These are phyloP conservation scores for Cordyceps tenuipes DNA, from an alignment of 2,329 filamentous ascomycete species.

Conservation along the genomic window DNA sequence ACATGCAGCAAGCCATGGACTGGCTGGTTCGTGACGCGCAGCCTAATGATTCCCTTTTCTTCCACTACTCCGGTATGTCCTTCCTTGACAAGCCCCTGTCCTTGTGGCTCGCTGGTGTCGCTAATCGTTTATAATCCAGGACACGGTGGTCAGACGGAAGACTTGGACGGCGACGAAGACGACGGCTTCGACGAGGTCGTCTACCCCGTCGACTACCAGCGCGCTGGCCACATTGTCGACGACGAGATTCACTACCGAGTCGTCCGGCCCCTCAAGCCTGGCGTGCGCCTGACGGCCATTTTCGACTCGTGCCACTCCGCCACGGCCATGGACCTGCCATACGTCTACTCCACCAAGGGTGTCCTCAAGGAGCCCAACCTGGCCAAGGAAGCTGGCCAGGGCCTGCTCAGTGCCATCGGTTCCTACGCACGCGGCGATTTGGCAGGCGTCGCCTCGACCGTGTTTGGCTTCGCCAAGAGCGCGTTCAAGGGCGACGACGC, in stretches of 20 bases:
- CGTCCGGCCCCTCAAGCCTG: conserved; percentile 68
- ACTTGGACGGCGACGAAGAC: conserved; percentile 66
- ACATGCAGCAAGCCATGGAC: conserved; percentile 66
- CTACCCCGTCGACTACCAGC: conserved; percentile 65
- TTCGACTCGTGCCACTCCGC: conserved; percentile 78
- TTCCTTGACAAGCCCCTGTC: background rate
- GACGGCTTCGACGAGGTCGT: conserved; percentile 74
- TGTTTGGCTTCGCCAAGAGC: conserved; percentile 83
- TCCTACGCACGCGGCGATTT: conserved; percentile 81
- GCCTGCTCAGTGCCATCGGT: conserved; percentile 62
- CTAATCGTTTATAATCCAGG: conserved; percentile 32
- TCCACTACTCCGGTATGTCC: conserved; percentile 60
- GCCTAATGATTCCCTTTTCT: conserved; percentile 68
- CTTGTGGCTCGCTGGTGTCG: background rate
- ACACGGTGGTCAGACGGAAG: conserved; percentile 67
- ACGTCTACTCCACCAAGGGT: conserved; percentile 73
- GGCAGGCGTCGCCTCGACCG: conserved; percentile 66
- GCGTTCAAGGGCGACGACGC: conserved; percentile 71
- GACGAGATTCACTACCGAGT: conserved; percentile 72
- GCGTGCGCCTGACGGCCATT: conserved; percentile 76
- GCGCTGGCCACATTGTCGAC: conserved; percentile 65
- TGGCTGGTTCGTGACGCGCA: conserved; percentile 66
- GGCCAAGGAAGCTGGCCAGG: conserved; percentile 69
- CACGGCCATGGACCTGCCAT: conserved; percentile 68
- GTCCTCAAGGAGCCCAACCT: conserved; percentile 74